Conservation (phyloP, 768 basidiomycete species). For the Candolleomyces aberdarensis region DNA sequence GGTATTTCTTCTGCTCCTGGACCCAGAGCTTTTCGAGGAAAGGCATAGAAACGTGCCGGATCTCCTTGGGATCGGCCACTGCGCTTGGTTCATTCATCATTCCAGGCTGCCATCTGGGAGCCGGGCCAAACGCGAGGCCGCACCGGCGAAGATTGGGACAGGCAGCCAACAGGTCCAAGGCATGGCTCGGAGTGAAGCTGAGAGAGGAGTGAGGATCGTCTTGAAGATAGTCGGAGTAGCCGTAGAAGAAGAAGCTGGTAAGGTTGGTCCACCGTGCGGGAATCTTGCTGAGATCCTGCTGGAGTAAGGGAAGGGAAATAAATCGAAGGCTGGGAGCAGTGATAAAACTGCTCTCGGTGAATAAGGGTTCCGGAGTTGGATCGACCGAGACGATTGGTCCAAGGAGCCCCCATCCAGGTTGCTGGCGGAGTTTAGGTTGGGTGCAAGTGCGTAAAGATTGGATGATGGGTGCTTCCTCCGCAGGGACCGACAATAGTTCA, state of each 20-base stretch:
- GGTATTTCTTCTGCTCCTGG: not conserved
- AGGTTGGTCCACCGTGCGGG: not conserved
- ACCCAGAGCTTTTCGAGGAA: not conserved
- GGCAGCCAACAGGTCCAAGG: not conserved
- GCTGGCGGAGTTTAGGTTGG: not conserved
- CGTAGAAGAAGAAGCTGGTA: not conserved
- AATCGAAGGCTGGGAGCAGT: not conserved
- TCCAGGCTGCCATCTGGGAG: too few relatives aligned
- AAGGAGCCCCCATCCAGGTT: too few relatives aligned
- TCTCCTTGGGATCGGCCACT: not conserved
- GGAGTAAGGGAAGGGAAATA: not conserved
- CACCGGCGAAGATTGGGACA: not conserved
- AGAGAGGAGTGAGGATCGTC: not conserved
- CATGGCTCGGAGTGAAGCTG: not conserved
- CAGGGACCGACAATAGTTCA: slow-evolving; percentile 7
- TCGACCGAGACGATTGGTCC: too few relatives aligned
- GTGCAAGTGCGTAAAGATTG: not conserved
- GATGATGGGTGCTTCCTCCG: slow-evolving; percentile 1
- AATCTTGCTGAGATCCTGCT: not conserved
- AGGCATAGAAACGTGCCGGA: not conserved
- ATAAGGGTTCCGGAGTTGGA: not conserved
- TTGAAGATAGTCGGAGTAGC: not conserved
- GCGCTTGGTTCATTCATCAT: too few relatives aligned
- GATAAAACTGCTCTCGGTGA: not conserved
- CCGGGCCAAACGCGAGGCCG: not conserved